A percentile compares a stretch with the other conserved stretches of the same genome.
phyloP scores from a whole-genome alignment of 441 rosid species.

The Syzygium malaccense region DNA sequence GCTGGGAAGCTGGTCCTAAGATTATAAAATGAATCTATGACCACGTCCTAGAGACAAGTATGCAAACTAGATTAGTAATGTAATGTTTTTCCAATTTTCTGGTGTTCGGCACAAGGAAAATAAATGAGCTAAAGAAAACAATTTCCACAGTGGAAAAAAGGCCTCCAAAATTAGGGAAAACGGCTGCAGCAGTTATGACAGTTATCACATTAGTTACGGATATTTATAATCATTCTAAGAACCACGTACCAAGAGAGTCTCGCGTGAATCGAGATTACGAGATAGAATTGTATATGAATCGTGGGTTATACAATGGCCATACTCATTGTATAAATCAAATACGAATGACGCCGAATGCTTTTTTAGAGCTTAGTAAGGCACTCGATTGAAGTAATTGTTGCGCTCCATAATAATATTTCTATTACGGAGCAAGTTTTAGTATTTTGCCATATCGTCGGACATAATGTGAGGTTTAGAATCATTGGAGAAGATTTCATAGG shows the following conservation, averaged over 20 bases:
- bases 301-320: not conserved
- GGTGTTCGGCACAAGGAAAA: too few species aligned
- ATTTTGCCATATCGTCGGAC: not conserved
- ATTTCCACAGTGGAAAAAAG: too few species aligned
- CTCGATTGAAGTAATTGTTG: not conserved
- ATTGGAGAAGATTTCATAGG: not conserved
- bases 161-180: too few species aligned
- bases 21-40: not conserved
- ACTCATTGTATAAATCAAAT: not conserved
- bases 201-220: not conserved
- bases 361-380: not conserved
- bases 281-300: not conserved
- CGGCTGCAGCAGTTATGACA: accelerated
- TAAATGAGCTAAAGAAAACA: too few species aligned
- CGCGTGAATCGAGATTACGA: not conserved
- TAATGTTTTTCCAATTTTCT: too few species aligned
- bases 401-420: not conserved
- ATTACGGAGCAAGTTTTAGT: not conserved
- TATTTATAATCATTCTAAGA: not conserved
- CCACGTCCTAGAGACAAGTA: not conserved
- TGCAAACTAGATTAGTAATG: not conserved
- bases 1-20: not conserved
- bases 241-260: not conserved
- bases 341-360: accelerated
- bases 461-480: not conserved